Conservation (phyloP, 2,329 filamentous ascomycete genomes). For the Exophiala dermatitidis region DNA sequence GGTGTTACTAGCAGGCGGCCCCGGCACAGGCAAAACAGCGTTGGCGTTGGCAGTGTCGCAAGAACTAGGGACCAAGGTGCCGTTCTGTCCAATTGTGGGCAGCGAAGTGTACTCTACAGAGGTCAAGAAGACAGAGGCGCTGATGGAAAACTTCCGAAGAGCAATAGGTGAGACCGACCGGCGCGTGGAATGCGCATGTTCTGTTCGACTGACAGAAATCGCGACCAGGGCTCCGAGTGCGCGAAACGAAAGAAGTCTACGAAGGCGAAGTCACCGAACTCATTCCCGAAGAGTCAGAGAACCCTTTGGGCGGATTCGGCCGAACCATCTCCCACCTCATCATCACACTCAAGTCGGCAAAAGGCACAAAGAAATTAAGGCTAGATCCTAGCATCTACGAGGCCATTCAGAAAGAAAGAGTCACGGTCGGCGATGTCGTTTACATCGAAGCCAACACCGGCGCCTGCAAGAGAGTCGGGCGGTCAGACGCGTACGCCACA, state of each 20-base stretch:
- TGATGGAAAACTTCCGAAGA: conserved; percentile 98
- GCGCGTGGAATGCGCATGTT: conserved; percentile 17
- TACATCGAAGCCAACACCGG: conserved; percentile 99
- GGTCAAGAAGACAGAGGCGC: conserved; percentile 97
- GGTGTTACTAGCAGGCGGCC: conserved; percentile 85
- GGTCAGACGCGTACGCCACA: conserved; percentile 93
- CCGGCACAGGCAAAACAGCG: conserved; percentile 94
- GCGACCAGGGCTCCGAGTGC: conserved; percentile 66
- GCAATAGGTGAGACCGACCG: conserved; percentile 64
- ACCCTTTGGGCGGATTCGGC: conserved; percentile 91
- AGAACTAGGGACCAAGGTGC: conserved; percentile 94
- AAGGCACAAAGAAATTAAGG: conserved; percentile 94
- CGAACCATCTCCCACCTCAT: conserved; percentile 94
- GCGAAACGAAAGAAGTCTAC: conserved; percentile 98
- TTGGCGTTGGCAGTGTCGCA: conserved; percentile 92
- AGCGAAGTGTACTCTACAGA: conserved; percentile 97
- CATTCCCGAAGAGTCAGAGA: conserved; percentile 95
- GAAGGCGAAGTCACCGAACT: conserved; percentile 98
- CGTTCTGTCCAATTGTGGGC: conserved; percentile 95
- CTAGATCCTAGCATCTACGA: conserved; percentile 98
- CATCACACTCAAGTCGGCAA: conserved; percentile 89
- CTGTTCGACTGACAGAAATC: background rate
- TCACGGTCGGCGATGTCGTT: conserved; percentile 92
- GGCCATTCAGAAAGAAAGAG: conserved; percentile 95
- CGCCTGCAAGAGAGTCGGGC: conserved; percentile 91